These are phyloP conservation scores for Penicillium parvum DNA, from an alignment of 495 filamentous ascomycete species.

Conservation along the genomic window DNA sequence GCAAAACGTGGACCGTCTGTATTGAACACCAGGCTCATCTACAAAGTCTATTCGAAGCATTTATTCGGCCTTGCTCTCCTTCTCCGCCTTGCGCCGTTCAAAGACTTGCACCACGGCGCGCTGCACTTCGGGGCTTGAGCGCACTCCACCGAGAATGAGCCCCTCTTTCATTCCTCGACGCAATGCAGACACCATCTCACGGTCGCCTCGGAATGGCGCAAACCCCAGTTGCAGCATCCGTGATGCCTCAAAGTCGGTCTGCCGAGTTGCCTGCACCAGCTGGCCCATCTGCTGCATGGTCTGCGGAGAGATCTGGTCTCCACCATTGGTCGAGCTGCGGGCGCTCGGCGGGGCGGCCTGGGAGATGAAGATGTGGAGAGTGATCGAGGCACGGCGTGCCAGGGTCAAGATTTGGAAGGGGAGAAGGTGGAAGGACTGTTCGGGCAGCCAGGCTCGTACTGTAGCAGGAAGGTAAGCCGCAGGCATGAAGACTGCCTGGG, in stretches of 20 bases:
- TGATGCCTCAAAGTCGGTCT: slow-evolving; percentile 61
- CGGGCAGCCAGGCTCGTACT: slow-evolving; percentile 56
- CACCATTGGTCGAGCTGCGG: neutral
- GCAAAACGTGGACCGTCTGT: too few species aligned
- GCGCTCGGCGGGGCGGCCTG: slow-evolving; percentile 53
- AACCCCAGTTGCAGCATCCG: slow-evolving; percentile 72
- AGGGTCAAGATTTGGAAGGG: slow-evolving; percentile 81
- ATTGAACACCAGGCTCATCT: slow-evolving; percentile 1
- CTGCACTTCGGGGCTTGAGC: slow-evolving; percentile 68
- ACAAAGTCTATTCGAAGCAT: slow-evolving; percentile 1
- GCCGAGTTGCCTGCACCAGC: slow-evolving; percentile 43
- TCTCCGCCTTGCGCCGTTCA: slow-evolving; percentile 44
- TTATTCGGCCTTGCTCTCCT: slow-evolving; percentile 19
- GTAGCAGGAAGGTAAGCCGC: slow-evolving; percentile 25
- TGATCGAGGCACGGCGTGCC: slow-evolving; percentile 70
- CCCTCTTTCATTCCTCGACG: slow-evolving; percentile 69
- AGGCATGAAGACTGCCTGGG: slow-evolving; percentile 41
- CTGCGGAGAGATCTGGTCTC: slow-evolving; percentile 26
- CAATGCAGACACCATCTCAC: slow-evolving; percentile 52
- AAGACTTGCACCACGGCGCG: slow-evolving; percentile 63
- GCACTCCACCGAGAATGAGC: slow-evolving; percentile 69
- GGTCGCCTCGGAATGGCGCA: slow-evolving; percentile 75
- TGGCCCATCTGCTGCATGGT: slow-evolving; percentile 40
- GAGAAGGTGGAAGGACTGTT: slow-evolving; percentile 56
- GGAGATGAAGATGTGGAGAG: slow-evolving; percentile 86